phyloP scores from a whole-genome alignment of 108 stramenopile species.

The Cyclostephanos tholiformis region DNA sequence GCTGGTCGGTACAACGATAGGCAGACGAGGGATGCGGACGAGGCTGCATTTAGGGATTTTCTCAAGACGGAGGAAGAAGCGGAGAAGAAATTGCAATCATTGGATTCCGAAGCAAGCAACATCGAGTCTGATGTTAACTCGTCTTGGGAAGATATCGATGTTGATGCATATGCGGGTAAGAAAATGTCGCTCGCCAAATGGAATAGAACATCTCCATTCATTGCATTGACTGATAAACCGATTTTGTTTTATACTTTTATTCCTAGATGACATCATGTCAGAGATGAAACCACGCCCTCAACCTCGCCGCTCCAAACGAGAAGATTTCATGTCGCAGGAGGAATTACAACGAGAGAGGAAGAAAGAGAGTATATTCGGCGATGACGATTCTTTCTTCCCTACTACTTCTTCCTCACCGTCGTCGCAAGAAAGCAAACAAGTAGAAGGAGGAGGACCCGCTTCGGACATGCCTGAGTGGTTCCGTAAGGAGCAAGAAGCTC shows the following conservation, averaged over 20 bases:
- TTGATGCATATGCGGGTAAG: conserved; percentile 50
- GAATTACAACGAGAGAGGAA: conserved; percentile 21
- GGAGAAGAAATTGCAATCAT: conserved; percentile 42
- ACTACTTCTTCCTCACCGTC: background rate
- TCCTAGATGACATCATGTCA: conserved; percentile 43
- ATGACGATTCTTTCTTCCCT: conserved; percentile 15
- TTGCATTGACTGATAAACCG: background rate
- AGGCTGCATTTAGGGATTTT: conserved; percentile 59
- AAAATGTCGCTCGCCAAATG: background rate
- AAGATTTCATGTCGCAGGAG: conserved; percentile 42
- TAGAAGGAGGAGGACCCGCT: conserved; percentile 14
- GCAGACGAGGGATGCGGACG: conserved; percentile 51
- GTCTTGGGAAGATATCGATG: conserved; percentile 41
- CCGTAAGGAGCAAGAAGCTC: conserved; percentile 50
- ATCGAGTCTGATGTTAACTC: background rate
- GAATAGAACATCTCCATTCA: conserved; percentile 20
- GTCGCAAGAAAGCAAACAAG: conserved; percentile 34
- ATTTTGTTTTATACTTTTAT: conserved; percentile 30
- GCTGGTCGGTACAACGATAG: conserved; percentile 59
- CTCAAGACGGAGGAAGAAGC: conserved; percentile 64
- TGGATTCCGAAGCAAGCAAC: conserved; percentile 16
- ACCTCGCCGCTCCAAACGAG: conserved; percentile 17
- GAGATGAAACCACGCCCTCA: conserved; percentile 42
- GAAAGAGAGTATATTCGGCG: conserved; percentile 36
- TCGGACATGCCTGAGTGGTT: conserved; percentile 64